phyloP scores from a whole-genome alignment of 495 filamentous ascomycete species.

The Aspergillus avenaceus region DNA sequence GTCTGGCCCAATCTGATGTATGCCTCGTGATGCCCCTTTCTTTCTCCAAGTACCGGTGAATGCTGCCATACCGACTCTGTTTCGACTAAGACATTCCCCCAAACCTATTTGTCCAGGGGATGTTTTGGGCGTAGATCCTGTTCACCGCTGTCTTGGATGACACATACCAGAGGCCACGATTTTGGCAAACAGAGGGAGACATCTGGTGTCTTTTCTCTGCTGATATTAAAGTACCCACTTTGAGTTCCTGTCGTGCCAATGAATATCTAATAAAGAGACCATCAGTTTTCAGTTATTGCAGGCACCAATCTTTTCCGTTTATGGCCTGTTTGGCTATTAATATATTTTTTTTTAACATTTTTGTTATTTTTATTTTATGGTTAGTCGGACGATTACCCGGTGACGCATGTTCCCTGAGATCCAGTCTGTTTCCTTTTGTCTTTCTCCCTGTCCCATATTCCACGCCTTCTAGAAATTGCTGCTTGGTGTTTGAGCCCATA shows the following conservation, averaged over 20 bases:
- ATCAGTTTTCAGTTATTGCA: conserved; percentile 3
- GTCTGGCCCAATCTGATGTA: conserved; percentile 11
- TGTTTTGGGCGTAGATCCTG: conserved; percentile 6
- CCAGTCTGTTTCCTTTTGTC: conserved; percentile 11
- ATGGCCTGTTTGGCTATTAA: conserved; percentile 4
- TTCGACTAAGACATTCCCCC: conserved; percentile 22
- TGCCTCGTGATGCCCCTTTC: conserved; percentile 20
- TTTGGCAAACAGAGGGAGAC: conserved; percentile 17
- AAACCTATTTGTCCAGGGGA: conserved; percentile 12
- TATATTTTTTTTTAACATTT: conserved; percentile 1
- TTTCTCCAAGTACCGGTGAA: conserved; percentile 18
- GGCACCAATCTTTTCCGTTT: background rate
- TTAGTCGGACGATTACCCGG: conserved; percentile 7
- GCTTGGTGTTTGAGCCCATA: conserved; percentile 12
- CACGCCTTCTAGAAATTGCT: conserved; percentile 16
- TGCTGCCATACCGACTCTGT: conserved; percentile 15
- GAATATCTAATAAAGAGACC: conserved; percentile 4
- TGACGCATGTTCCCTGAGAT: background rate
- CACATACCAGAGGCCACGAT: conserved; percentile 8
- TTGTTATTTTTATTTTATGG: conserved; percentile 4
- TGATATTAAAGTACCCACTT: conserved; percentile 17
- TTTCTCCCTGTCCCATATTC: conserved; percentile 2
- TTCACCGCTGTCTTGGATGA: conserved; percentile 21
- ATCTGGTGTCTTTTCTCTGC: conserved; percentile 12
- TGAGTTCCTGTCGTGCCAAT: conserved; percentile 2